These are phyloP conservation scores for Ustilago tritici DNA, from an alignment of 1,284 basidiomycete species.

Conservation along the genomic window DNA sequence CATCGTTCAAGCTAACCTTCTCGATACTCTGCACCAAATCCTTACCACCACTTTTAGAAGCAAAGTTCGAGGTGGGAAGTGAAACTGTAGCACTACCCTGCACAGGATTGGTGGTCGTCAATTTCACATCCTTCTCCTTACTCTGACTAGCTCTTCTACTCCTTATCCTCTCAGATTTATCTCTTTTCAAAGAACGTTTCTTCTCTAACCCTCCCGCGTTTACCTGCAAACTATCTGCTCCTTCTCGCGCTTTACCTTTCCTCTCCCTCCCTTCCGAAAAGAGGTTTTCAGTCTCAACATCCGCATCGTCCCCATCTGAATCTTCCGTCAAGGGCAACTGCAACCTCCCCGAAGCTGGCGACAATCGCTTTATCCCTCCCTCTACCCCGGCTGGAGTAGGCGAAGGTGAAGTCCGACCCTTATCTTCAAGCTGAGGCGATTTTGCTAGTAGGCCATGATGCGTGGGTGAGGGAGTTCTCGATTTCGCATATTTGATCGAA, in stretches of 20 bases:
- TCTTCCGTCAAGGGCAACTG: constrained; percentile 25
- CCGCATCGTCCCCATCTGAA: constrained; percentile 49
- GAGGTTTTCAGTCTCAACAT: constrained; percentile 33
- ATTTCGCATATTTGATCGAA: constrained; percentile 34
- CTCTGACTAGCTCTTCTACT: constrained; percentile 40
- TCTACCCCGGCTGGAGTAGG: constrained; percentile 2
- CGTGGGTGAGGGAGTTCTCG: constrained; percentile 38
- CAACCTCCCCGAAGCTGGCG: constrained; percentile 27
- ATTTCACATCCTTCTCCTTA: constrained; percentile 46
- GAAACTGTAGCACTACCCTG: constrained; percentile 16
- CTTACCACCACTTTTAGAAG: constrained; percentile 7
- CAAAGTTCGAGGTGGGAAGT: constrained; percentile 8
- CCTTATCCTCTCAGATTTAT: constrained; percentile 48
- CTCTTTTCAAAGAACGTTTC: constrained; percentile 41
- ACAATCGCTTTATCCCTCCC: constrained; percentile 7
- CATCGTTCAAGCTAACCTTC: constrained; percentile 13
- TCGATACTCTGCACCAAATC: constrained; percentile 16
- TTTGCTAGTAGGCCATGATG: constrained; percentile 26
- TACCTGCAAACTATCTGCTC: constrained; percentile 8
- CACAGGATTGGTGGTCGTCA: neutral
- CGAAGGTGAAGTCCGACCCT: neutral
- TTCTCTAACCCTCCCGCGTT: constrained; percentile 10
- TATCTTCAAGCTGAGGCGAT: constrained; percentile 33
- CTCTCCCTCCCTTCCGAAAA: constrained; percentile 8
- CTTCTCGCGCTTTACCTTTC: constrained; percentile 16